Evolutionary conservation across 257 asterid species (phyloP).

Genomic region (Gardenia jasminoides): DNA sequence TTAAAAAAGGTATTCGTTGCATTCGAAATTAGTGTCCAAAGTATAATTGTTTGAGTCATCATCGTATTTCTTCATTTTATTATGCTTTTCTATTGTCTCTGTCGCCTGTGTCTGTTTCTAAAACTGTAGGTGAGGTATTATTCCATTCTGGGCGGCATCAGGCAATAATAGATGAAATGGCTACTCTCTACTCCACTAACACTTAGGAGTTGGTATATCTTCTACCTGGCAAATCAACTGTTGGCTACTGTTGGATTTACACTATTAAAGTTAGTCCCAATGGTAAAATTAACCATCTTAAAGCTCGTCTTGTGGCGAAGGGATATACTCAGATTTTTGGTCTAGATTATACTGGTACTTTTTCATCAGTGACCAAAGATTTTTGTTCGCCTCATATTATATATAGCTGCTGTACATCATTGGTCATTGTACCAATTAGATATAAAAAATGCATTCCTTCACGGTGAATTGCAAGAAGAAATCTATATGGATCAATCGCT

Average conservation of each 20-base stretch:
- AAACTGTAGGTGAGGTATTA: too few relatives aligned
- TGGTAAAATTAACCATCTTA: too few relatives aligned
- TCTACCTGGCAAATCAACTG: neutral
- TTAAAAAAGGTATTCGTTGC: neutral
- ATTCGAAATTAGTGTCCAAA: too few relatives aligned
- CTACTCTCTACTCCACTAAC: neutral
- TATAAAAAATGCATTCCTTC: neutral
- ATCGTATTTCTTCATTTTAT: neutral
- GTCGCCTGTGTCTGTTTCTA: neutral
- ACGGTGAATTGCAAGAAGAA: neutral
- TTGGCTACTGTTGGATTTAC: too few relatives aligned
- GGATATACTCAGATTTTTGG: too few relatives aligned
- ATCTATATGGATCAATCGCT: slow-evolving; percentile 8
- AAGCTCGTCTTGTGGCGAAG: too few relatives aligned
- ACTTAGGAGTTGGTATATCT: neutral
- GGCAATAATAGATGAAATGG: neutral
- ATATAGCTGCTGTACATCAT: too few relatives aligned
- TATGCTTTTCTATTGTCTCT: neutral
- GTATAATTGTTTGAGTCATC: neutral
- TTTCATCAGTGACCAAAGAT: neutral
- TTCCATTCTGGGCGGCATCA: neutral
- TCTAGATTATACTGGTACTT: too few relatives aligned
- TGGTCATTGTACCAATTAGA: too few relatives aligned
- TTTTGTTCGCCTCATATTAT: too few relatives aligned
- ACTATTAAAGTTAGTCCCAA: too few relatives aligned